Conservation (phyloP, 345 rosid genomes). For the Eucalyptus fibrosa region DNA sequence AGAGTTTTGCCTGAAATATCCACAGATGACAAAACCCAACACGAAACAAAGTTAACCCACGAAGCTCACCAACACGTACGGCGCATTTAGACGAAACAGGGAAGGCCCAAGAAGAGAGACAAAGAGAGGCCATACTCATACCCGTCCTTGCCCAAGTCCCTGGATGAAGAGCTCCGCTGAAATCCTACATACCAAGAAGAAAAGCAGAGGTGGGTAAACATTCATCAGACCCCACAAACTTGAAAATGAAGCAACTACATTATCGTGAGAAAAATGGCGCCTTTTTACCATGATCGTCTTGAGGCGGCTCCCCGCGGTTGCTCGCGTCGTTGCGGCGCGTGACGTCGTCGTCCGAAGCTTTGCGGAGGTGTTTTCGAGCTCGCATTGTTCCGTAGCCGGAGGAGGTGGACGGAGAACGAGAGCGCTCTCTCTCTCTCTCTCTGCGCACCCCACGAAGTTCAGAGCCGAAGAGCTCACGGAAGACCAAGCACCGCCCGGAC, state of each 20-base stretch:
- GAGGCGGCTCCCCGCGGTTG: not conserved
- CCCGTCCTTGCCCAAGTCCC: not conserved
- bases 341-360: not conserved
- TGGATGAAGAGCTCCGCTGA: not conserved
- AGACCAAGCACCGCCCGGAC: not conserved
- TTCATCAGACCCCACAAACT: not conserved
- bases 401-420: not conserved
- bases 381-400: not conserved
- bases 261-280: not conserved
- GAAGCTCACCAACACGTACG: not conserved
- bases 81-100: not conserved
- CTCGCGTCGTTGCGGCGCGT: not conserved
- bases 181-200: not conserved
- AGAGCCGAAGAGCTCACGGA: not conserved
- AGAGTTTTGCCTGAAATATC: not conserved
- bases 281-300: not conserved
- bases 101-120: not conserved
- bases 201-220: not conserved
- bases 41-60: not conserved
- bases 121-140: not conserved
- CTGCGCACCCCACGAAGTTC: not conserved
- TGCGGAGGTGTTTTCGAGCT: not conserved
- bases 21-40: not conserved
- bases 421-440: not conserved
- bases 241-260: not conserved